Evolutionary conservation across 2,329 filamentous ascomycete species (phyloP), one percentile per base, ranked within the genome.

Genomic region (Grosmannia huntii): DNA sequence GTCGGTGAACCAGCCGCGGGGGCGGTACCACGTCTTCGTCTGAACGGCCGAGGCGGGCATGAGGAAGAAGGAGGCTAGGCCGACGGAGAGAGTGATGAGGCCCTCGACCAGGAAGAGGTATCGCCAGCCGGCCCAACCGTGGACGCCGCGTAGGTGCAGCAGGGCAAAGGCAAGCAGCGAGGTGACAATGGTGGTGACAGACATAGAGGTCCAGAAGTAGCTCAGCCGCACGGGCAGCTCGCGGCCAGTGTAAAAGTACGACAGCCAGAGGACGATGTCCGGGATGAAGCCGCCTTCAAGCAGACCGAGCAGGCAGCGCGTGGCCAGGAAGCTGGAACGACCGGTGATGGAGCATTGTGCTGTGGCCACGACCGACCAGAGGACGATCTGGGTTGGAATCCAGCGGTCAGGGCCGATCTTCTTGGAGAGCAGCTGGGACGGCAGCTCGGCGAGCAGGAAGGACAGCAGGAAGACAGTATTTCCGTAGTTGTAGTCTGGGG

Each of bases 371-470:
- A 68, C 44, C 31, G 65, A 66, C 69, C 69, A 71, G 2, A 67
- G 58, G 5, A 66, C 62, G 65, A 70, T 69, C 21, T 69, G 66
- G 4, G 65, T 65, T 7, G 69, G 69, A 31, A 71, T 70, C 69
- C 70, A 71, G 3, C 66, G 63, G 55, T 70, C 68, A 2, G 62
- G 63, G 12, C 66, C 69, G 2, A 72, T 61, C 64, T 75, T 76
- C 66, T 85, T 85, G 52, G 73, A 77, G n/a, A 85, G 64, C 12
- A 84, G 69, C 64, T 83, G 80, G 0, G 79, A 83, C 0, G 81
- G 81, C 3, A 84, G 66, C 63, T 84, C 81, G 0, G 80, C 79
- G 2, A 74, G 65, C 5, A 82, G 69, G 61, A 82, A 82, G 0
- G 71, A 71, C 10, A 79, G 64, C 0, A 73, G 69, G 62, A 80